These are phyloP conservation scores for Penicillium crustosum DNA, from an alignment of 2,329 filamentous ascomycete species.

Conservation along the genomic window DNA sequence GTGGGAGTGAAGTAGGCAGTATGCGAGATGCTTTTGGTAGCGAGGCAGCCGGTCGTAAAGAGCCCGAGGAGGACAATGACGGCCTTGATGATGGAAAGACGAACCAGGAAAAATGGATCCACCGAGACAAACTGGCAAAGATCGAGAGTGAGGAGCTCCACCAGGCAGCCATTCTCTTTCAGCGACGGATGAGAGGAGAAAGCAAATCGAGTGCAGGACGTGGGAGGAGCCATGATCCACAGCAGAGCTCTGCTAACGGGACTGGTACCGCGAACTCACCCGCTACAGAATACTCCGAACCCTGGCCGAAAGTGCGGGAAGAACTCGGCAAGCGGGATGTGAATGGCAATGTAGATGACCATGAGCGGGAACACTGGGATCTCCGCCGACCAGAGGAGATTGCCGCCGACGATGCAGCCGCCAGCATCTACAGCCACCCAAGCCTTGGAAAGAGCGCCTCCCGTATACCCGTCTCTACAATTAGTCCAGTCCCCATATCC, in stretches of 20 bases:
- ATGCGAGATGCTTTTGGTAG: slow-evolving; percentile 35
- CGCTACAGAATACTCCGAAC: slow-evolving; percentile 33
- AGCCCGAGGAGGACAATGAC: slow-evolving; percentile 19
- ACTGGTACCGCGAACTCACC: slow-evolving; percentile 25
- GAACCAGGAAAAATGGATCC: slow-evolving; percentile 50
- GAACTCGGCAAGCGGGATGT: slow-evolving; percentile 41
- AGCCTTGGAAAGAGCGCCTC: slow-evolving; percentile 64
- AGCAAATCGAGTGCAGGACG: slow-evolving; percentile 38
- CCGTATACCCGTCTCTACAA: slow-evolving; percentile 81
- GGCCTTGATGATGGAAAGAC: slow-evolving; percentile 21
- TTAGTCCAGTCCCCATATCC: slow-evolving; percentile 70
- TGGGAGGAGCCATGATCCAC: slow-evolving; percentile 40
- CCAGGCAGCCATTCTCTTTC: slow-evolving; percentile 47
- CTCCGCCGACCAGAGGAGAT: slow-evolving; percentile 76
- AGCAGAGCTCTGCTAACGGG: slow-evolving; percentile 32
- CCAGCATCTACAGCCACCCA: slow-evolving; percentile 55
- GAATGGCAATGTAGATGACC: slow-evolving; percentile 40
- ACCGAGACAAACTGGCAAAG: slow-evolving; percentile 51
- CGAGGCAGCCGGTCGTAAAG: slow-evolving; percentile 19
- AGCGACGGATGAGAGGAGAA: slow-evolving; percentile 37
- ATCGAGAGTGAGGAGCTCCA: slow-evolving; percentile 54
- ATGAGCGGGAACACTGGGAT: slow-evolving; percentile 63
- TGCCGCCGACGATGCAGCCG: slow-evolving; percentile 50
- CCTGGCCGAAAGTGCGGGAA: slow-evolving; percentile 38
- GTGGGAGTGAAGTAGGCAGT: slow-evolving; percentile 42